Base-by-base conservation (phyloP, 352 stramenopile genomes). In the Globisporangium alternatum region DNA sequence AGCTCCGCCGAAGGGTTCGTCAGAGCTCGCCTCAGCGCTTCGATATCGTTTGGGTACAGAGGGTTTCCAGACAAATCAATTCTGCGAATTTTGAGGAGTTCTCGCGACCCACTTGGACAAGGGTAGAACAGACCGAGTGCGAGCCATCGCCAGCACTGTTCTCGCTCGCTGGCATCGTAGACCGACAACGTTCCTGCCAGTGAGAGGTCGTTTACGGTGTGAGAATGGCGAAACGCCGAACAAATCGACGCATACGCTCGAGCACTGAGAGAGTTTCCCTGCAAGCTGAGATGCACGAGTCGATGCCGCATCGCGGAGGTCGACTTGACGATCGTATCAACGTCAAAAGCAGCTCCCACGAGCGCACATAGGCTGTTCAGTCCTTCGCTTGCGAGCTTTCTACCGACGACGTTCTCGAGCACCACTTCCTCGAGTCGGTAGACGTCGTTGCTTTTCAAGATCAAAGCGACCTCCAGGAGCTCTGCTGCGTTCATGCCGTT, bases 61-160 rank as follows among this genome's bases (percentile, higher is more conserved):
- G 30, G 39, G 21, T 62, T 56, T 41, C 62, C 43, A 5, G 62
- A 67, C 19, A 67, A n/a, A 49, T 62, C 62, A 13, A 62, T 28
- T n/a, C 53, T 59, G 9, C 31, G 25, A 1, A 41, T 8, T 13
- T 59, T 49, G 35, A 62, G 39, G 15, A n/a, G 30, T 7, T n/a
- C n/a, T 63, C 39, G 22, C 13, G 21, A 63, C 19, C 25, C 28
- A 44, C 25, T 28, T 12, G 47, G 30, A 55, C 41, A 43, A 22
- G 41, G 12, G 31, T 39, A 44, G 22, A 62, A 67, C 13, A 67
- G 28, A 48, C 53, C 41, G 28, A 67, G 51, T 17, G 62, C 62
- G 21, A 67, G 52, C 52, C 55, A 67, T 53, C 62, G 62, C 62
- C 62, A 67, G 62, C 62, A 67, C 55, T 56, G n/a, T 22, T 62